Conservation (phyloP, 805 yeast genomes). For the Priceomyces medius region DNA sequence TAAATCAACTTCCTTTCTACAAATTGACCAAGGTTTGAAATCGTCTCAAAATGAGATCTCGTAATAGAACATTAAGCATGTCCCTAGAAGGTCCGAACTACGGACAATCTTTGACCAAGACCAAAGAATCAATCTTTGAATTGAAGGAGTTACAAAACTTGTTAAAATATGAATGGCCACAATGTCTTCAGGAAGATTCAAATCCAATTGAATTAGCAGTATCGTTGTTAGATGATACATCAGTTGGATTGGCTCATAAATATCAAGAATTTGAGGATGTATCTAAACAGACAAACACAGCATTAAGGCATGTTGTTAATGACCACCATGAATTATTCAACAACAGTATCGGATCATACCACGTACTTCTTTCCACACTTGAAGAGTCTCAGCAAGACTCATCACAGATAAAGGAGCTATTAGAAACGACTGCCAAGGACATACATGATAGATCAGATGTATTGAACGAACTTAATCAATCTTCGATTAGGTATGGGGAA, state of each 20-base stretch:
- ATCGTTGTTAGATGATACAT: constrained; percentile 77
- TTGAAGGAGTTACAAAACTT: constrained; percentile 35
- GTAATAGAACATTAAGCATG: constrained; percentile 25
- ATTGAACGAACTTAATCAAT: constrained; percentile 62
- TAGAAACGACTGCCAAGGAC: constrained; percentile 49
- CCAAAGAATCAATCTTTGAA: constrained; percentile 31
- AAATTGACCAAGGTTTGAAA: background rate
- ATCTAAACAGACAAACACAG: constrained; percentile 53
- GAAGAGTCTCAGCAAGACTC: constrained; percentile 64
- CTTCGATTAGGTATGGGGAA: constrained; percentile 60
- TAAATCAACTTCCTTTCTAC: background rate
- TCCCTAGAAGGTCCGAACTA: constrained; percentile 18
- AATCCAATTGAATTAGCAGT: constrained; percentile 87
- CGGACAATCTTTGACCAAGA: constrained; percentile 16
- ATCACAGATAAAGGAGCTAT: constrained; percentile 44
- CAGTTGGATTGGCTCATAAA: constrained; percentile 86
- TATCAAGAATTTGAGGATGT: constrained; percentile 63
- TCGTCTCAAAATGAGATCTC: constrained; percentile 13
- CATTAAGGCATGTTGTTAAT: constrained; percentile 69
- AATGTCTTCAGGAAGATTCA: constrained; percentile 41
- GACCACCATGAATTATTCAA: constrained; percentile 83
- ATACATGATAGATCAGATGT: constrained; percentile 54
- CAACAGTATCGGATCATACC: constrained; percentile 80
- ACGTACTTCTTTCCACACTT: constrained; percentile 62
- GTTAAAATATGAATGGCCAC: constrained; percentile 46